Percentiles rank a stretch among this genome's conserved stretches.
Conservation (phyloP, 2,329 filamentous ascomycete species). For the Alternaria triticina region DNA sequence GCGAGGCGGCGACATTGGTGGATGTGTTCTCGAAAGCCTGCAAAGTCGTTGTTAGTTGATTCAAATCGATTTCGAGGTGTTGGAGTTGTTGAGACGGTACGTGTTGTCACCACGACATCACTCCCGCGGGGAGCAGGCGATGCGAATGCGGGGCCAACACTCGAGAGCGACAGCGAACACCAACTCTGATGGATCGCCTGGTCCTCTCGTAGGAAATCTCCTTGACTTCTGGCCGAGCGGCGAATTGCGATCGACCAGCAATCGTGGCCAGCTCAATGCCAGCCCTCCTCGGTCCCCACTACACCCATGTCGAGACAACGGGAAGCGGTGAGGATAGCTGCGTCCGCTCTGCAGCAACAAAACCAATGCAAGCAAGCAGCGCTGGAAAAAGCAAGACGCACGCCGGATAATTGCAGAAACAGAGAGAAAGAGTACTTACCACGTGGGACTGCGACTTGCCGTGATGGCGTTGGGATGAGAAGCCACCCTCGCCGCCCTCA, state of each 20-base stretch:
- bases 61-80: not conserved
- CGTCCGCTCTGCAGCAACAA: not conserved
- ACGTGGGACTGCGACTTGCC: conserved; percentile 87
- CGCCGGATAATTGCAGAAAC: not conserved
- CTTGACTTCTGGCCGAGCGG: not conserved
- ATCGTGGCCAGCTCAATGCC: not conserved
- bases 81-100: not conserved
- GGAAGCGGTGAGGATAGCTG: not conserved
- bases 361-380: not conserved
- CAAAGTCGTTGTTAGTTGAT: conserved; percentile 19
- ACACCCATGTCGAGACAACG: not conserved
- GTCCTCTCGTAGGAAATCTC: not conserved
- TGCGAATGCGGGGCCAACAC: not conserved
- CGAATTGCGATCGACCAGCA: not conserved
- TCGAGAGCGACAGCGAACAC: not conserved
- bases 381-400: not conserved
- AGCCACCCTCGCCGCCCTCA: conserved; percentile 50
- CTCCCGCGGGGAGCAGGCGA: not conserved
- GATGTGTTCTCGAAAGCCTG: conserved; percentile 99
- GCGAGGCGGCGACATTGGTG: conserved; percentile 94
- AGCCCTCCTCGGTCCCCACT: not conserved
- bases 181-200: not conserved
- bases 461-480: conserved; percentile 70
- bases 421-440: conserved; percentile 63
- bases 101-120: not conserved